Conservation (phyloP, 306 rosid genomes). For the Pterocarpus macrocarpus region DNA sequence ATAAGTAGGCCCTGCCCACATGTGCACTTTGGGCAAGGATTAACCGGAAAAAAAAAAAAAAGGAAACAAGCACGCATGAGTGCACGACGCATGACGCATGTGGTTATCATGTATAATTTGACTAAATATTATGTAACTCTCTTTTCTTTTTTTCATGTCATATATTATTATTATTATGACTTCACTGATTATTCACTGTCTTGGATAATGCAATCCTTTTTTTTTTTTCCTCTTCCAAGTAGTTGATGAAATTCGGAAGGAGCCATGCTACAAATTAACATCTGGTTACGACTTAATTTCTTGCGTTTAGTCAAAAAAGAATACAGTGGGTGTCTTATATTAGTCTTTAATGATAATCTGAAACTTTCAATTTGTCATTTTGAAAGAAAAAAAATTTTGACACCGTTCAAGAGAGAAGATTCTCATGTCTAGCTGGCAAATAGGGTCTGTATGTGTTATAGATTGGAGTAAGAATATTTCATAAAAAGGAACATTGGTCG, state of each 20-base stretch:
- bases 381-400: background rate
- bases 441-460: constrained; percentile 26
- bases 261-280: too few species aligned
- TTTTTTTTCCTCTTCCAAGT: too few species aligned
- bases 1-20: background rate
- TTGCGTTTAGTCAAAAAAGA: background rate
- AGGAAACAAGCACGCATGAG: background rate
- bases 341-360: background rate
- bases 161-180: too few species aligned
- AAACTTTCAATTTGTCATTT: background rate
- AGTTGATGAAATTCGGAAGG: too few species aligned
- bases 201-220: too few species aligned
- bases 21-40: constrained; percentile 24
- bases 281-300: background rate
- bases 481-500: constrained; percentile 27
- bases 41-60: background rate
- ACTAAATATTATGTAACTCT: background rate
- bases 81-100: background rate
- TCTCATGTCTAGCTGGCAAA: constrained; percentile 27
- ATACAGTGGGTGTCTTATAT: background rate
- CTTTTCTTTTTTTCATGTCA: background rate
- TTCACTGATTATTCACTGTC: too few species aligned
- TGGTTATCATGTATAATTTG: background rate
- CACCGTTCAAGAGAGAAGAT: background rate
- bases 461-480: constrained; percentile 47